Evolutionary conservation across 2,329 filamentous ascomycete genomes (phyloP).

Genomic region (Sordariomycetes sp.): DNA sequence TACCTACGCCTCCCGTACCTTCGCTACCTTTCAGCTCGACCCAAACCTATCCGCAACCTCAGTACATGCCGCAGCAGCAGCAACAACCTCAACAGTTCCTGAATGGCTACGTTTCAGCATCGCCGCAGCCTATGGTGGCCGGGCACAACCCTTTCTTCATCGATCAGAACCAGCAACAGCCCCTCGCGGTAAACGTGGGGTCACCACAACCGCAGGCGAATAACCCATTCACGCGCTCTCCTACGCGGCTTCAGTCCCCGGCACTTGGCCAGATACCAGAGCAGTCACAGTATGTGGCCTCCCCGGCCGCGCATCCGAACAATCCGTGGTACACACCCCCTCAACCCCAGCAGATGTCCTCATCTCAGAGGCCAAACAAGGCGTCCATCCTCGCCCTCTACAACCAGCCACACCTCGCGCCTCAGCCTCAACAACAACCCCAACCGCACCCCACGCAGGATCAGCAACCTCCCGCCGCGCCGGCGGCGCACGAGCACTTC

Average conservation of each 20-base stretch:
- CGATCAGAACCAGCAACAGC: conserved; percentile 11
- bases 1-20: conserved; percentile 56
- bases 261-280: conserved; percentile 37
- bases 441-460: conserved; percentile 11
- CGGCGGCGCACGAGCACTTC: conserved; percentile 1
- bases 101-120: conserved; percentile 2
- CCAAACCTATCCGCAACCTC: conserved; percentile 13
- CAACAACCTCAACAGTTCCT: conserved; percentile 25
- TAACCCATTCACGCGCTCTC: conserved; percentile 37
- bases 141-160: conserved; percentile 3
- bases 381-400: conserved; percentile 67
- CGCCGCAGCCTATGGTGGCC: background rate
- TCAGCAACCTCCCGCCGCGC: background rate
- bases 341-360: conserved; percentile 3
- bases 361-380: conserved; percentile 43
- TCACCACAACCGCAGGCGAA: conserved; percentile 19
- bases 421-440: conserved; percentile 8
- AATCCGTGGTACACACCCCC: conserved; percentile 1
- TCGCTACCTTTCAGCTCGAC: conserved; percentile 20
- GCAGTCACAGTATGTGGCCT: conserved; percentile 28
- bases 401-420: conserved; percentile 31
- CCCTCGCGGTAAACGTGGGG: conserved; percentile 25
- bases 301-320: conserved; percentile 11
- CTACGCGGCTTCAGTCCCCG: conserved; percentile 35
- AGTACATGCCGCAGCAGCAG: conserved; percentile 24